Base-by-base conservation (phyloP, 805 yeast species). In the Candida sonorensis region DNA sequence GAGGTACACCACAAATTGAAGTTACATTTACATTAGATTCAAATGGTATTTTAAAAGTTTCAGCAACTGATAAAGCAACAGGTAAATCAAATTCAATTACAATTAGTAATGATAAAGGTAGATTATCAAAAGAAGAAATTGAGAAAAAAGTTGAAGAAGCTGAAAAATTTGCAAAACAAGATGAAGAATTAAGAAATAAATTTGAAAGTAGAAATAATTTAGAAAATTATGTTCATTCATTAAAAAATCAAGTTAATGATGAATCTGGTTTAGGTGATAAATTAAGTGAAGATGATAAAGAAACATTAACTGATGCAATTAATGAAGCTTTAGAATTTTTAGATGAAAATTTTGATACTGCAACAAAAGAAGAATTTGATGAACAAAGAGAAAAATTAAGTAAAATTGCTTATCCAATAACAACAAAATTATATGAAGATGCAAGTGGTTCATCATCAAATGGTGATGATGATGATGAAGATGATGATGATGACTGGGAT, bases 71-170 rank as follows among this genome's bases (percentile, higher is more conserved):
- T 45, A 71, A 68, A 50, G 69, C 67, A 40, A 69, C 72, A 29
- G 67, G 69, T 38, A 70, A 72, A 53, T 50, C 69, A 26, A 76
- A 71, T 23, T 68, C 75, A 36, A 66, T 67, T 33, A 66, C 67
- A 33, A 66, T 67, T 31, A 57, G 69, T 29, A 68, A 65, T 35
- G 68, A 64, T 44, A 62, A 67, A 36, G 67, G 66, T 39, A 72
- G 78, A 70, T 66, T 73, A 53, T 71, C 77, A 37, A 76, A 85
- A 68, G 96, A 88, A 42, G 95, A 87, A 44, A 88, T 90, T 52
- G 97, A 90, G 53, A 85, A 90, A 67, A 90, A 90, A 96, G 95
- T 90, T 43, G 92, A 78, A 56, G 97, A 90, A 58, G 97, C 97
- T 50, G 97, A 87, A 65, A 81, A 83, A 67, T 90, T 67, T 53